A percentile compares a stretch with the other conserved stretches of the same genome.
phyloP scores from a whole-genome alignment of 2,329 filamentous ascomycete genomes.

The Fusarium duplospermum region DNA sequence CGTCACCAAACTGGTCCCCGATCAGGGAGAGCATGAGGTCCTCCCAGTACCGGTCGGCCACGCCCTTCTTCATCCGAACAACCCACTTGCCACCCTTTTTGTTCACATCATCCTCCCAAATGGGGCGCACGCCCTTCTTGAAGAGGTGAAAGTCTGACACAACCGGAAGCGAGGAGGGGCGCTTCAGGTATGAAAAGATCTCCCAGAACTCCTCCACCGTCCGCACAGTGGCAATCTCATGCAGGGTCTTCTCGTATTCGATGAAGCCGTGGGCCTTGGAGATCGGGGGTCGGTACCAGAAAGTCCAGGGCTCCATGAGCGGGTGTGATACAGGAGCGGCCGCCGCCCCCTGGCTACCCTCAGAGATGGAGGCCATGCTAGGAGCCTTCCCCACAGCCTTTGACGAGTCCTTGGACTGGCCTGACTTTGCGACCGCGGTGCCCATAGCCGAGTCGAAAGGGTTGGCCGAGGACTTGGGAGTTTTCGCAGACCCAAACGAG shows the following conservation, averaged over 20 bases:
- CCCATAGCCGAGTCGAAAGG: slow-evolving; percentile 81
- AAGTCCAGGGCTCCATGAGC: slow-evolving; percentile 90
- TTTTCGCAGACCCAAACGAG: slow-evolving; percentile 84
- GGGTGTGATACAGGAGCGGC: slow-evolving; percentile 60
- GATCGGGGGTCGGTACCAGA: slow-evolving; percentile 97
- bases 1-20: slow-evolving; percentile 93
- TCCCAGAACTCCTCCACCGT: slow-evolving; percentile 93
- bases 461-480: slow-evolving; percentile 85
- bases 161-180: slow-evolving; percentile 86
- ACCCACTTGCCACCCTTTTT: slow-evolving; percentile 98
- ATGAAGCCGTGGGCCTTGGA: slow-evolving; percentile 89
- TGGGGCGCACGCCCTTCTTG: slow-evolving; percentile 93
- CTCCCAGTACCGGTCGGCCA: slow-evolving; percentile 97
- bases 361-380: slow-evolving; percentile 60
- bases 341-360: slow-evolving; percentile 51
- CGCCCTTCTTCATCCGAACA: slow-evolving; percentile 94
- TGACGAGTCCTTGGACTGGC: slow-evolving; percentile 46
- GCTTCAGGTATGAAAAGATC: slow-evolving; percentile 89
- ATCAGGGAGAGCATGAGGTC: slow-evolving; percentile 90
- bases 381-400: slow-evolving; percentile 47
- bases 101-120: slow-evolving; percentile 99
- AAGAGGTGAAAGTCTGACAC: slow-evolving; percentile 99
- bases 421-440: slow-evolving; percentile 49
- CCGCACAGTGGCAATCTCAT: slow-evolving; percentile 83
- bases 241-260: slow-evolving; percentile 97